Percentiles rank a stretch among this genome's conserved stretches.
phyloP scores from a whole-genome alignment of 768 basidiomycete species.

The Psilocybe subaeruginosa region DNA sequence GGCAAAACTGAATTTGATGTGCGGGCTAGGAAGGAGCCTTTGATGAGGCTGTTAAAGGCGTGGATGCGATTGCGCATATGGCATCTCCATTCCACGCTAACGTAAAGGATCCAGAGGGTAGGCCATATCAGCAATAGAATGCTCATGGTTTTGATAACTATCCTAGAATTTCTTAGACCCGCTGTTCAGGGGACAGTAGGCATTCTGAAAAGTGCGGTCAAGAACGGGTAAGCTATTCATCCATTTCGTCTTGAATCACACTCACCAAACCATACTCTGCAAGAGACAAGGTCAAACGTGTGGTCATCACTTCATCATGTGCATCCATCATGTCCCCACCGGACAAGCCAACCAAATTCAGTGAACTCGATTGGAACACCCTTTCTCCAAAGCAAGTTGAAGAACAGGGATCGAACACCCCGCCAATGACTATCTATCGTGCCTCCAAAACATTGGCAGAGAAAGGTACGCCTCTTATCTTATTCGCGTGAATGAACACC shows the following conservation, averaged over 20 bases:
- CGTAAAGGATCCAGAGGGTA: conserved; percentile 45
- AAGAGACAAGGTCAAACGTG: conserved; percentile 57
- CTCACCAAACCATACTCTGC: neutral
- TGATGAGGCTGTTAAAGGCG: conserved; percentile 76
- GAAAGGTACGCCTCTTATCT: conserved; percentile 37
- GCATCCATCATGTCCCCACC: conserved; percentile 44
- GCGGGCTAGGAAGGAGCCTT: conserved; percentile 67
- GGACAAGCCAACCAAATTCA: conserved; percentile 34
- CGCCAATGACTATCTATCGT: conserved; percentile 40
- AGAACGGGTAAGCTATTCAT: conserved; percentile 44
- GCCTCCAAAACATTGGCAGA: conserved; percentile 73
- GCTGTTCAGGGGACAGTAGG: conserved; percentile 76
- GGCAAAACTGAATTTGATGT: neutral
- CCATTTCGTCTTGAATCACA: neutral
- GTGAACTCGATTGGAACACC: conserved; percentile 69
- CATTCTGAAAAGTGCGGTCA: conserved; percentile 62
- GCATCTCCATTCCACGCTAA: conserved; percentile 63
- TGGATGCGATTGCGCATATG: conserved; percentile 72
- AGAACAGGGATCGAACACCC: conserved; percentile 46
- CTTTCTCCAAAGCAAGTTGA: conserved; percentile 43
- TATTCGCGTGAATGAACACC: neutral
- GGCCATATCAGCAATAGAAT: neutral
- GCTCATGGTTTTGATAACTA: too few species aligned
- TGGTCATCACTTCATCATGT: conserved; percentile 70
- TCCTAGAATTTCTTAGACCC: conserved; percentile 62